Evolutionary conservation across 495 filamentous ascomycete species (phyloP), one percentile per base, ranked within the genome.

Genomic region (Aspergillus affinis): DNA sequence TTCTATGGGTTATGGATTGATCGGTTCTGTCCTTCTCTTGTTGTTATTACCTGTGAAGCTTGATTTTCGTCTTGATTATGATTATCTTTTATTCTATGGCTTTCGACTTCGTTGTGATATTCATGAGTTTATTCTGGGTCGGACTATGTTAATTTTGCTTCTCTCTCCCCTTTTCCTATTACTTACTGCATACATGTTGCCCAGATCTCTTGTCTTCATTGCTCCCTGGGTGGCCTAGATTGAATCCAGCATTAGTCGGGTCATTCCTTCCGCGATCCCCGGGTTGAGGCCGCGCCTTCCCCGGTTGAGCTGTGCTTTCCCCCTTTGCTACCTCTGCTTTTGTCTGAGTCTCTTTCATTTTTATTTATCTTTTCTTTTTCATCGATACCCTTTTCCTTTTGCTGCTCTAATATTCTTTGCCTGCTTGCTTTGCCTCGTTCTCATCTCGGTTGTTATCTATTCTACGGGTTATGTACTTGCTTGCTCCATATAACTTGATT

Each of bases 331-430:
- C 57, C 61, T 57, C 56, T 66, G 32, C 17, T 46, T 55, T 49
- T 36, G 57, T 58, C 66, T 69, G 52, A 73, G 68, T 69, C 70
- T 73, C 65, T 74, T 61, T 61, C 57, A 56, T 5, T 23, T 29
- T 4, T 21, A 55, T 23, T 53, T 48, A 51, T 61, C 4, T 58
- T 23, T 53, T 48, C 4, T 4, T 41, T 69, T 68, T 52, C 65
- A 71, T 74, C 70, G 72, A 73, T 74, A 74, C 71, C 70, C 72
- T 73, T 67, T 75, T 61, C 62, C 30, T 48, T 63, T 60, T 61
- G 4, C 17, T 29, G 6, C 41, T 59, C 20, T 48, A 46, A 52
- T 61, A 32, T 58, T 21, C 53, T 47, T 60, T 58, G 48, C 51
- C 51, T 61, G 21, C 46, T 60, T 55, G 7, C 41, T 47, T 51